Evolutionary conservation across 169 alveolate species (phyloP).

Genomic region (Cryptosporidium parvum): DNA sequence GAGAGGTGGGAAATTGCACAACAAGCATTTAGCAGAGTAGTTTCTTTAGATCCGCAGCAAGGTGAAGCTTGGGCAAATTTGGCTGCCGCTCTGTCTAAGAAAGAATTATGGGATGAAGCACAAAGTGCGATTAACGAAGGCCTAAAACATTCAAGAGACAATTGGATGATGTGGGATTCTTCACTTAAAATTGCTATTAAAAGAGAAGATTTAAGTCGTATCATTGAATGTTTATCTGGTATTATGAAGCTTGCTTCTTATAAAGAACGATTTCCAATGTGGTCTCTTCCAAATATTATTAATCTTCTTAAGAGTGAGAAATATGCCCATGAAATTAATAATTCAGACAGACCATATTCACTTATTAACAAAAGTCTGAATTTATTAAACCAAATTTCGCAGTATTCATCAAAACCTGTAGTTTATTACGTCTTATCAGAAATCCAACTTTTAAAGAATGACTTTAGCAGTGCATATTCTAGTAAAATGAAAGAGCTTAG

Average conservation of each 20-base stretch:
- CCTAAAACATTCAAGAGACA: slow-evolving; percentile 83
- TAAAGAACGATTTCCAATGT: slow-evolving; percentile 61
- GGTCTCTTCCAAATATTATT: slow-evolving; percentile 65
- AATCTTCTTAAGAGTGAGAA: slow-evolving; percentile 29
- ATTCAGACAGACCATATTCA: slow-evolving; percentile 32
- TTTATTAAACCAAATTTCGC: slow-evolving; percentile 53
- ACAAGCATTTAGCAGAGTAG: slow-evolving; percentile 86
- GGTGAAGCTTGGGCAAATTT: slow-evolving; percentile 95
- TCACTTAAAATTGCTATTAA: slow-evolving; percentile 80
- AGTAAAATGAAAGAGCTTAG: slow-evolving; percentile 59
- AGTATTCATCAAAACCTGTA: slow-evolving; percentile 61
- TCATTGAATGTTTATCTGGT: slow-evolving; percentile 44
- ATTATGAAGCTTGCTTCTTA: slow-evolving; percentile 33
- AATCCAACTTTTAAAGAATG: slow-evolving; percentile 47
- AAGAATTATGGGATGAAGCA: slow-evolving; percentile 88
- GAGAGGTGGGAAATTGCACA: slow-evolving; percentile 84
- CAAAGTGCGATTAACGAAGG: slow-evolving; percentile 89
- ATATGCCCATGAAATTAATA: slow-evolving; percentile 8
- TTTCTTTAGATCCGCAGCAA: slow-evolving; percentile 86
- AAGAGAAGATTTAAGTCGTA: slow-evolving; percentile 48
- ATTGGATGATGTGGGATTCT: slow-evolving; percentile 92
- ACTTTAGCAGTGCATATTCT: slow-evolving; percentile 39
- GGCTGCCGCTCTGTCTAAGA: slow-evolving; percentile 87
- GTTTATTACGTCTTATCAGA: slow-evolving; percentile 56
- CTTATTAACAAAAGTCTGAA: slow-evolving; percentile 32